Evolutionary conservation across 2,329 filamentous ascomycete genomes (phyloP).

Genomic region (Dactylellina haptotyla): DNA sequence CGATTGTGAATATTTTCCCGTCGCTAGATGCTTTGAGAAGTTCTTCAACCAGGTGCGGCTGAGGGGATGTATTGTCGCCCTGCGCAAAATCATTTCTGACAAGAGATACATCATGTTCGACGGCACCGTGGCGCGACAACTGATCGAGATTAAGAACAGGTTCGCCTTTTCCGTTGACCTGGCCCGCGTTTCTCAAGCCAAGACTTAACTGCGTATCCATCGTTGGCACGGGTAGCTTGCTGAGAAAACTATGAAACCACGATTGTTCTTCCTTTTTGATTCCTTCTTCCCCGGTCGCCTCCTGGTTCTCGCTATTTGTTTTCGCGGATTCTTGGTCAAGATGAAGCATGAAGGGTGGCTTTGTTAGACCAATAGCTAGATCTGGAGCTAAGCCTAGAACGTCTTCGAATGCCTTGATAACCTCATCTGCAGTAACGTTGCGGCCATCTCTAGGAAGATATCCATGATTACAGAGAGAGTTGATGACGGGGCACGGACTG

Average conservation of each 20-base stretch:
- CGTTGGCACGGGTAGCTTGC: conserved; percentile 35
- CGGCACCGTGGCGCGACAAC: conserved; percentile 59
- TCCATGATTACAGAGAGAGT: conserved; percentile 47
- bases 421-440: conserved; percentile 25
- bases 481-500: conserved; percentile 43
- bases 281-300: too few species aligned
- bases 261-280: conserved; percentile 12
- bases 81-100: conserved; percentile 57
- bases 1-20: conserved; percentile 52
- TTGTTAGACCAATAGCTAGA: conserved; percentile 26
- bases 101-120: conserved; percentile 61
- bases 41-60: conserved; percentile 57
- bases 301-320: neutral
- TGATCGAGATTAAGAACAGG: conserved; percentile 59
- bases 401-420: conserved; percentile 38
- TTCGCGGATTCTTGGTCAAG: neutral
- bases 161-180: conserved; percentile 50
- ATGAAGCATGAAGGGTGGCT: conserved; percentile 31
- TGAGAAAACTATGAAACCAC: conserved; percentile 37
- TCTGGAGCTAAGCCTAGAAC: conserved; percentile 36
- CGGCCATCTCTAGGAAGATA: conserved; percentile 45
- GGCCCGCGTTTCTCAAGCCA: conserved; percentile 42
- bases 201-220: conserved; percentile 19
- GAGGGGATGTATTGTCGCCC: conserved; percentile 58
- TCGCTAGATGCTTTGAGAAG: conserved; percentile 55